Percentiles rank a stretch among this genome's conserved stretches.
Conservation (phyloP, 495 filamentous ascomycete species). For the Xylaria telfairii region DNA sequence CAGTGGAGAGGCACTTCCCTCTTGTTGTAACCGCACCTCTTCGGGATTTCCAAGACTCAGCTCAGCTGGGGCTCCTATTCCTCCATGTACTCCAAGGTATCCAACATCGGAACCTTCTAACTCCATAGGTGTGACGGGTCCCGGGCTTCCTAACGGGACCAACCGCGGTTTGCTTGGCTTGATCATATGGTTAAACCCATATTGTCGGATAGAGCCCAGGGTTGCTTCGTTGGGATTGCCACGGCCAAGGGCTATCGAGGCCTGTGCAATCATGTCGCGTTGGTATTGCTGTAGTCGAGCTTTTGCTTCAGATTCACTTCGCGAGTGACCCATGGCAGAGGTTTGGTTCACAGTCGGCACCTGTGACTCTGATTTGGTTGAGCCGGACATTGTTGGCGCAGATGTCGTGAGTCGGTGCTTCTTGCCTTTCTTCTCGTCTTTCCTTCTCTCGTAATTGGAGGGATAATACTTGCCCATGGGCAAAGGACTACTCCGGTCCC, state of each 20-base stretch:
- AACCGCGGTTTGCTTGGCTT: constrained; percentile 67
- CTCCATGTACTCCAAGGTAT: constrained; percentile 32
- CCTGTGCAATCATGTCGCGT: constrained; percentile 64
- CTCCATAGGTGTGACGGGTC: constrained; percentile 77
- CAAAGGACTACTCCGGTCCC: constrained; percentile 42
- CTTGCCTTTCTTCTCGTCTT: constrained; percentile 36
- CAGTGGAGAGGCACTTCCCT: constrained; percentile 31
- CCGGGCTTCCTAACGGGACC: constrained; percentile 73
- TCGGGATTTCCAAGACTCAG: constrained; percentile 31
- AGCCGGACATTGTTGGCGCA: constrained; percentile 26
- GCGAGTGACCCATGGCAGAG: constrained; percentile 32
- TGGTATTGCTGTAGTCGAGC: constrained; percentile 64
- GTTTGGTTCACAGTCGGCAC: constrained; percentile 33
- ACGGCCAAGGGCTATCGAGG: constrained; percentile 50
- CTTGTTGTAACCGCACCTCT: constrained; percentile 33
- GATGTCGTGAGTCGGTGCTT: constrained; percentile 27
- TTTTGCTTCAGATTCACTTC: constrained; percentile 53
- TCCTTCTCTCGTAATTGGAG: constrained; percentile 54
- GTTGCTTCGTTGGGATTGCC: constrained; percentile 42
- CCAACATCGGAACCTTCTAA: constrained; percentile 57
- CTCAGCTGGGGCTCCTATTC: constrained; percentile 29
- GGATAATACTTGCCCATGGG: constrained; percentile 64
- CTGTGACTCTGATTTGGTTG: constrained; percentile 40
- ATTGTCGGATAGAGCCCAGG: constrained; percentile 37
- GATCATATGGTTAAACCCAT: constrained; percentile 43